Conservation (phyloP, 2,329 filamentous ascomycete genomes). For the Ophiostoma angusticollis region DNA sequence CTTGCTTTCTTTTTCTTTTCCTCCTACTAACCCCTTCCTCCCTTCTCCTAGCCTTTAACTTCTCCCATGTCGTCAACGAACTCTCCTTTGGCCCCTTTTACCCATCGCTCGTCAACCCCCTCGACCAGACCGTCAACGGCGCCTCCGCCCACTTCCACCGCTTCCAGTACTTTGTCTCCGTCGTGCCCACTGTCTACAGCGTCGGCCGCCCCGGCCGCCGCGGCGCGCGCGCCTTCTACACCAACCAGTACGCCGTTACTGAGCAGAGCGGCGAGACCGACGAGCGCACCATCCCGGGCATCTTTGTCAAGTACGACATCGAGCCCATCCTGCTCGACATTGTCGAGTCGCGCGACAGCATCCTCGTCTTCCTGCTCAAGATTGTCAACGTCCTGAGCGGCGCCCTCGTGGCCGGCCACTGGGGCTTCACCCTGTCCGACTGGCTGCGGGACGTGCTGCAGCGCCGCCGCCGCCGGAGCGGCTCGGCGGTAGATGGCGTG, state of each 20-base stretch:
- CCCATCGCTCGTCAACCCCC: slow-evolving; percentile 81
- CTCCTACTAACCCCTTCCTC: background rate
- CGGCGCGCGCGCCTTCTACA: slow-evolving; percentile 54
- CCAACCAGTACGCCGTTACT: slow-evolving; percentile 96
- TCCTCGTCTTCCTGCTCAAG: slow-evolving; percentile 65
- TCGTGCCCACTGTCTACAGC: slow-evolving; percentile 90
- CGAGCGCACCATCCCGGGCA: slow-evolving; percentile 65
- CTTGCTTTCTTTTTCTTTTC: background rate
- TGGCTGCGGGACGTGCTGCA: slow-evolving; percentile 52
- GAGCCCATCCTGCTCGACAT: slow-evolving; percentile 86
- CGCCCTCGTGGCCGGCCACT: slow-evolving; percentile 84
- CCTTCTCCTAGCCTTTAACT: slow-evolving; percentile 67
- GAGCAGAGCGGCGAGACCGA: slow-evolving; percentile 63
- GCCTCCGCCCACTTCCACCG: slow-evolving; percentile 77
- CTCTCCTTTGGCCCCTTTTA: slow-evolving; percentile 97
- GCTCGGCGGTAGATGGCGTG: slow-evolving; percentile 28
- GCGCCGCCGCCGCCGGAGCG: slow-evolving; percentile 30
- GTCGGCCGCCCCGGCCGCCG: slow-evolving; percentile 31
- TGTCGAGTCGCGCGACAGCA: slow-evolving; percentile 63
- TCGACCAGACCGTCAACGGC: slow-evolving; percentile 75
- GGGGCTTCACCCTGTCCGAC: slow-evolving; percentile 75
- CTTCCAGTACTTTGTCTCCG: slow-evolving; percentile 93
- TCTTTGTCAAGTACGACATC: slow-evolving; percentile 99
- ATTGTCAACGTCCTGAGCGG: slow-evolving; percentile 84
- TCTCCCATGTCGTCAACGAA: slow-evolving; percentile 91